Conservation (phyloP, 805 yeast species). For the Grigorovia yakushimaensis region DNA sequence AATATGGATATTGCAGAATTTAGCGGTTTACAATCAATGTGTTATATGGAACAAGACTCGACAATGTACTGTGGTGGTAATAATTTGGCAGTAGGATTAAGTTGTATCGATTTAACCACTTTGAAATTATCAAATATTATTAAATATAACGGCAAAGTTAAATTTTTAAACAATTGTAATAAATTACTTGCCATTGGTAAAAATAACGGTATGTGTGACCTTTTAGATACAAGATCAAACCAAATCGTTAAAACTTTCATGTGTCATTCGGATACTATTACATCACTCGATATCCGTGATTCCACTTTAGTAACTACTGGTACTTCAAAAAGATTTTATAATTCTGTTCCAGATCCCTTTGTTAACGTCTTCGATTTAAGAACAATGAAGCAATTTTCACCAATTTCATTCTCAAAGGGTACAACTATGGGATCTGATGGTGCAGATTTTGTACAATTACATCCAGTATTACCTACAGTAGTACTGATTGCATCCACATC, state of each 20-base stretch:
- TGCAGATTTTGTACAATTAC: constrained; percentile 73
- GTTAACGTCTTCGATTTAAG: constrained; percentile 76
- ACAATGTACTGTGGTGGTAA: constrained; percentile 37
- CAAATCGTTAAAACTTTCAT: constrained; percentile 43
- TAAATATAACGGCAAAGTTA: constrained; percentile 36
- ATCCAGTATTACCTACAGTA: constrained; percentile 76
- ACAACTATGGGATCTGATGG: constrained; percentile 48
- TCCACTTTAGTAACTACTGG: constrained; percentile 74
- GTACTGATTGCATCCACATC: constrained; percentile 61
- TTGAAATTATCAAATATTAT: constrained; percentile 30
- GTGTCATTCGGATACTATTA: constrained; percentile 51
- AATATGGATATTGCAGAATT: constrained; percentile 26
- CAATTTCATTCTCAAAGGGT: constrained; percentile 65
- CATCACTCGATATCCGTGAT: constrained; percentile 58
- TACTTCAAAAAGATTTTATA: constrained; percentile 53
- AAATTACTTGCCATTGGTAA: constrained; percentile 52
- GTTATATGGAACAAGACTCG: constrained; percentile 31
- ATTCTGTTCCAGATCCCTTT: constrained; percentile 60
- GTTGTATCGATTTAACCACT: constrained; percentile 35
- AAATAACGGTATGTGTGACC: constrained; percentile 50
- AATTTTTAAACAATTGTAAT: constrained; percentile 40
- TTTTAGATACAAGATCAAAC: constrained; percentile 47
- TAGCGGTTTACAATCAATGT: constrained; percentile 32
- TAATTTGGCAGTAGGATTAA: constrained; percentile 27
- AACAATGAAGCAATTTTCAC: constrained; percentile 59